Evolutionary conservation across 805 yeast genomes (phyloP).

Genomic region (Metschnikowia baotianmanensis): DNA sequence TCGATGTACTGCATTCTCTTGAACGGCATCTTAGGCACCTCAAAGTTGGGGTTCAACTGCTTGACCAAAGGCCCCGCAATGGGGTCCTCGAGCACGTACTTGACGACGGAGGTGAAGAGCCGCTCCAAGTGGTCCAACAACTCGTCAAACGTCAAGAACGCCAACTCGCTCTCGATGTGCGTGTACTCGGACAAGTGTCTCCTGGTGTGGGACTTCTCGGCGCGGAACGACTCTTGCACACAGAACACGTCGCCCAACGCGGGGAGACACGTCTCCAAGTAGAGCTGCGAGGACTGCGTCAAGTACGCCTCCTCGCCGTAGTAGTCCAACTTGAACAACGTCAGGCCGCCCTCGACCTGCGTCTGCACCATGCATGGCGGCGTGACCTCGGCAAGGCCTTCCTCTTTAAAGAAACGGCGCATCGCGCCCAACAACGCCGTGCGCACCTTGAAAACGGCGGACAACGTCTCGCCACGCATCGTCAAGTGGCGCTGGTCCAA

Average conservation of each 20-base stretch:
- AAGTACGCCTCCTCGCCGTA: slow-evolving; percentile 96
- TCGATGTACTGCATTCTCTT: slow-evolving; percentile 86
- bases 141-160: slow-evolving; percentile 84
- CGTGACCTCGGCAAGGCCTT: slow-evolving; percentile 82
- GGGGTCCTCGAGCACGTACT: slow-evolving; percentile 83
- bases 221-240: slow-evolving; percentile 98
- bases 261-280: slow-evolving; percentile 94
- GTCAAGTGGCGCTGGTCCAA: slow-evolving; percentile 94
- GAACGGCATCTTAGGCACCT: slow-evolving; percentile 82
- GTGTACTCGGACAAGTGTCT: slow-evolving; percentile 97
- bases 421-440: slow-evolving; percentile 71
- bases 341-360: slow-evolving; percentile 99
- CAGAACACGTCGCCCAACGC: slow-evolving; percentile 96
- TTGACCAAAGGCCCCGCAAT: slow-evolving; percentile 85
- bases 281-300: slow-evolving; percentile 96
- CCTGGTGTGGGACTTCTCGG: slow-evolving; percentile 98
- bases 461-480: slow-evolving; percentile 92
- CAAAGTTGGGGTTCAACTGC: slow-evolving; percentile 90
- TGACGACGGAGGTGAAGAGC: slow-evolving; percentile 64
- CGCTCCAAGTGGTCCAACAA: slow-evolving; percentile 81
- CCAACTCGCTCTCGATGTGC: slow-evolving; percentile 93
- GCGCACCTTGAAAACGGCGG: slow-evolving; percentile 93
- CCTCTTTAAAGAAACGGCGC: slow-evolving; percentile 75
- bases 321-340: slow-evolving; percentile 87
- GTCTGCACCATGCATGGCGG: slow-evolving; percentile 99